phyloP scores from a whole-genome alignment of 2,329 filamentous ascomycete species.

The Apiospora sp. region DNA sequence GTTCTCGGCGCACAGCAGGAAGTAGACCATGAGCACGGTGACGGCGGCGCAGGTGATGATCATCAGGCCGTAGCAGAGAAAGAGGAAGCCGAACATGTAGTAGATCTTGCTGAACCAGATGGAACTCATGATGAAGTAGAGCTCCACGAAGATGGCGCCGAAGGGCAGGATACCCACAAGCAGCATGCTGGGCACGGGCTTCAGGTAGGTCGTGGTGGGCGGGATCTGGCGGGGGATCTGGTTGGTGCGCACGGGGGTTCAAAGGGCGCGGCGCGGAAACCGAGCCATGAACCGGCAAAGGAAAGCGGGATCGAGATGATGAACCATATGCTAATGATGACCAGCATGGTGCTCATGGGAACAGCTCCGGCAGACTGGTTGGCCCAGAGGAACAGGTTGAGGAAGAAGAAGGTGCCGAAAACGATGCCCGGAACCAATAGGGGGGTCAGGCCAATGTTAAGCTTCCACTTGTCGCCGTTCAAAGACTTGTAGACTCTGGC shows the following conservation, averaged over 20 bases:
- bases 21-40: conserved; percentile 94
- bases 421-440: conserved; percentile 85
- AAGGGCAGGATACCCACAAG: conserved; percentile 94
- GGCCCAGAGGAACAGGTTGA: conserved; percentile 96
- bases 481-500: conserved; percentile 94
- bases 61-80: conserved; percentile 97
- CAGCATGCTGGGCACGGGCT: conserved; percentile 87
- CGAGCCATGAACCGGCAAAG: conserved; percentile 89
- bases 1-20: conserved; percentile 93
- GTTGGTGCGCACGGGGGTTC: conserved; percentile 89
- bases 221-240: conserved; percentile 98
- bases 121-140: conserved; percentile 99
- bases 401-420: conserved; percentile 87
- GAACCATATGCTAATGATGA: conserved; percentile 95
- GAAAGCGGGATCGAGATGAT: conserved; percentile 93
- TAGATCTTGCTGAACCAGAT: conserved; percentile 99
- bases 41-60: conserved; percentile 93
- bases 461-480: conserved; percentile 91
- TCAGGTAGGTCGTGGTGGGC: conserved; percentile 81
- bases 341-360: conserved; percentile 95
- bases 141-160: conserved; percentile 95
- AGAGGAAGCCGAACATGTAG: conserved; percentile 99
- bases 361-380: conserved; percentile 92
- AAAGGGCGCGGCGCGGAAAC: conserved; percentile 78
- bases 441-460: conserved; percentile 89